Base-by-base conservation (phyloP, 129 eudicot species). In the Erigeron canadensis region DNA sequence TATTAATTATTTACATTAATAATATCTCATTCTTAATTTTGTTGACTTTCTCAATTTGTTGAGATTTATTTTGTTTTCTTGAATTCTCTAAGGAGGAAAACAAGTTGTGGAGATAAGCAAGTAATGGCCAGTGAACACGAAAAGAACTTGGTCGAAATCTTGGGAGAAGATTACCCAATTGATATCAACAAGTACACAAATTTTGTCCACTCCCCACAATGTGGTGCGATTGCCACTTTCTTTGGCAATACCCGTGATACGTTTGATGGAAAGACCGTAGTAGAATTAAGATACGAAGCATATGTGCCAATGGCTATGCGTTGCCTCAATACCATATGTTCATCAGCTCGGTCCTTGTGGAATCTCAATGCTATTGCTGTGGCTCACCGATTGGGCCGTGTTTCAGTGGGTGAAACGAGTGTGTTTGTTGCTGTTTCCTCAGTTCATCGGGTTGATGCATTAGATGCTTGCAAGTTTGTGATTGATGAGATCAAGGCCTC, bases 191-290 rank as follows among this genome's bases (percentile, higher is more conserved):
- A 92, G 78, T 87, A 87, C 86, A 89, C 91, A 41, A 86, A 74
- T 23, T 87, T 72, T 44, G 95, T 89, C 6, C 91, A 79, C 10
- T 83, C 95, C 15, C 96, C 91, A 4, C 71, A 74, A 37, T 92
- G 98, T 45, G 96, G 98, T 23, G 98, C 98, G 72, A 81, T 92
- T 62, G 85, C 98, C 74, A 92, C 96, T 57, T 92, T 92, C 77
- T 80, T 77, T 5, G 98, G 98, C 65, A 92, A 91, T 22, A 89
- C 98, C 1, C 92, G 96, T 0, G 98, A 89, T 79, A 89, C 91
- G 4, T 92, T 89, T 63, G 85, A 92, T 23, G 96, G 96, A 3
- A 92, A 89, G 70, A 77, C 83, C 0, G 96, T 89, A 37, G 44
- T 87, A 34, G 98, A 92, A 73, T 84, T 92, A 57, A 71, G 98